Conservation (phyloP, 306 rosid species). For the Quercus aquifolioides region DNA sequence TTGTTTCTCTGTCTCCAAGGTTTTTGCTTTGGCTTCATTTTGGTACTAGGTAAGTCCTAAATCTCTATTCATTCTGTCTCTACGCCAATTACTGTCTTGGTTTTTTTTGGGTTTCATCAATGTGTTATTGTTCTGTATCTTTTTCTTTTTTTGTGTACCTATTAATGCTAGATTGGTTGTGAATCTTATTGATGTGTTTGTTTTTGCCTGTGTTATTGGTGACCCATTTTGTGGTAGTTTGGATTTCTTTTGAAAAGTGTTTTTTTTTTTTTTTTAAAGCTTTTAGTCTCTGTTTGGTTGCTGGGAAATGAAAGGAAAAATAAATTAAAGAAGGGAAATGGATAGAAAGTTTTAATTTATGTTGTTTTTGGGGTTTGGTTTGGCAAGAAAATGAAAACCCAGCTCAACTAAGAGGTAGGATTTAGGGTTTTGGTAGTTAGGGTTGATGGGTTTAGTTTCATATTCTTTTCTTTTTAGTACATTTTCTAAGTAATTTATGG, state of each 20-base stretch:
- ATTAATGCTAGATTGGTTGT: not conserved
- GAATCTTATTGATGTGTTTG: not conserved
- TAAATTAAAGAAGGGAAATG: not conserved
- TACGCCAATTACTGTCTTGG: not conserved
- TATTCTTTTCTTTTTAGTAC: not conserved
- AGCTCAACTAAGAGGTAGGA: not conserved
- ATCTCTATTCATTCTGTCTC: not conserved
- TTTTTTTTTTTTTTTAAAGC: constrained; percentile 1
- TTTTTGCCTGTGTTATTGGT: not conserved
- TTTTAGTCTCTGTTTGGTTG: not conserved
- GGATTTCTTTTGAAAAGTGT: not conserved
- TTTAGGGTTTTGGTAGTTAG: not conserved
- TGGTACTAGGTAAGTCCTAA: constrained; percentile 21
- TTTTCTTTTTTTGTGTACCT: not conserved
- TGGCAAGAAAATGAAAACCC: not conserved
- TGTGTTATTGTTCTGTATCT: not conserved
- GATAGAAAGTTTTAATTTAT: not conserved
- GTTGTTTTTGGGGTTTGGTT: not conserved
- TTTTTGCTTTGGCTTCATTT: not conserved
- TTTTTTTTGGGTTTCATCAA: not conserved
- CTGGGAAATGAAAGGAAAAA: constrained; percentile 3
- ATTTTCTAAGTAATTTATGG: not conserved
- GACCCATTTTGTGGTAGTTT: not conserved
- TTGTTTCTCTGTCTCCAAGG: not conserved
- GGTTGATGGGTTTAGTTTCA: not conserved